Evolutionary conservation across 169 alveolate genomes (phyloP).

Genomic region (Eimeria praecox): DNA sequence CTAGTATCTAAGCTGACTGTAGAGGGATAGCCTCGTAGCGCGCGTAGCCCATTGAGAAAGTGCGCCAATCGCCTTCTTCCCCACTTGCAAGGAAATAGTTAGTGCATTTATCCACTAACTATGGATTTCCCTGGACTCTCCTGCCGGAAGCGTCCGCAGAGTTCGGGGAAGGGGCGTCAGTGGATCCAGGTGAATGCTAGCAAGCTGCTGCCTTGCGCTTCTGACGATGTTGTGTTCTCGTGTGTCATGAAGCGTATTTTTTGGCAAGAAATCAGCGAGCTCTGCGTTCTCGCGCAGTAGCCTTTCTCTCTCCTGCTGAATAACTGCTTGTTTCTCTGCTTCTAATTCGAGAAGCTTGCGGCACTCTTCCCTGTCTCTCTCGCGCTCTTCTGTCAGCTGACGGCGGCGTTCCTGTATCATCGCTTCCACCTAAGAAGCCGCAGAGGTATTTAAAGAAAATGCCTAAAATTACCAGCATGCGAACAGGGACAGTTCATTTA

Average conservation of each 20-base stretch:
- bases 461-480: neutral
- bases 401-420: conserved; percentile 88
- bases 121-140: conserved; percentile 13
- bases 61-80: neutral
- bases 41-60: neutral
- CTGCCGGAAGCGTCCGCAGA: conserved; percentile 26
- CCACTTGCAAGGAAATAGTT: neutral
- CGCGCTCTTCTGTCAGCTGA: conserved; percentile 87
- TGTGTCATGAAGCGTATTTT: conserved; percentile 85
- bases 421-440: conserved; percentile 85
- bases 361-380: conserved; percentile 86
- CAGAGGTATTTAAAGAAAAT: neutral
- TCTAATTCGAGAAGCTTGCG: conserved; percentile 83
- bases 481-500: neutral
- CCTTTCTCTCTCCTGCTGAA: conserved; percentile 89
- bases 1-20: neutral
- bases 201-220: conserved; percentile 39
- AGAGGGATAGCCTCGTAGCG: neutral
- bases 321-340: conserved; percentile 85
- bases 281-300: conserved; percentile 87
- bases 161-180: conserved; percentile 51
- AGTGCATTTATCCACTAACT: neutral
- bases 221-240: conserved; percentile 77
- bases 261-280: conserved; percentile 88
- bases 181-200: conserved; percentile 7